Conservation (phyloP, 2,329 filamentous ascomycete genomes). For the Diaporthe amygdali region DNA sequence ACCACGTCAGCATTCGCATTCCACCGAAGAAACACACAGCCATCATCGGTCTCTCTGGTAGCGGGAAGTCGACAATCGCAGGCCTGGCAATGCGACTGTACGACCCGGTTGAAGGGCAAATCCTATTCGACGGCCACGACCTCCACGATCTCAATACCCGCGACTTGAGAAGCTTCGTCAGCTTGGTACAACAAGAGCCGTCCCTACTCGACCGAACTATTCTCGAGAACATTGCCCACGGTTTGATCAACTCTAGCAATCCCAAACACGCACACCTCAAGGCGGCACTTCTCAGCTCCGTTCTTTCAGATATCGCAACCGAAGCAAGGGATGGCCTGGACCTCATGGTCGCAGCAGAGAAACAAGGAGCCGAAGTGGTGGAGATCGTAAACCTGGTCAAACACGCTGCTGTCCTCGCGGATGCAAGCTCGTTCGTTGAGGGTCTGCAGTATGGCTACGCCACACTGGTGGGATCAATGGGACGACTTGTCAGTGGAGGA, state of each 20-base stretch:
- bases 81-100: slow-evolving; percentile 51
- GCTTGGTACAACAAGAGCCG: slow-evolving; percentile 40
- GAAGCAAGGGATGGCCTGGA: slow-evolving; percentile 31
- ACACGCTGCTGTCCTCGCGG: slow-evolving; percentile 57
- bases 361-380: slow-evolving; percentile 29
- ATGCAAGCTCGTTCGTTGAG: slow-evolving; percentile 61
- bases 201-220: slow-evolving; percentile 41
- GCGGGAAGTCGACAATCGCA: slow-evolving; percentile 61
- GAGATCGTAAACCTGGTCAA: slow-evolving; percentile 53
- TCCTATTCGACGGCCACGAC: slow-evolving; percentile 44
- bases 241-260: slow-evolving; percentile 41
- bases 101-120: slow-evolving; percentile 45
- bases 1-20: slow-evolving; percentile 42
- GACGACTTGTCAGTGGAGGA: slow-evolving; percentile 62
- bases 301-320: slow-evolving; percentile 50
- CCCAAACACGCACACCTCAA: slow-evolving; percentile 41
- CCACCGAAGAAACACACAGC: slow-evolving; percentile 56
- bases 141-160: slow-evolving; percentile 43
- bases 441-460: slow-evolving; percentile 58
- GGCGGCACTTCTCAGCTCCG: slow-evolving; percentile 44
- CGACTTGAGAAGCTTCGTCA: slow-evolving; percentile 39
- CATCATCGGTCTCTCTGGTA: slow-evolving; percentile 63
- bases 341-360: slow-evolving; percentile 27
- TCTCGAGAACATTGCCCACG: slow-evolving; percentile 49
- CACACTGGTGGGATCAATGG: slow-evolving; percentile 57